A percentile compares a stretch with the other conserved stretches of the same genome.
Evolutionary conservation across 495 filamentous ascomycete genomes (phyloP).

Genomic region (Lasiosphaeria ovina): DNA sequence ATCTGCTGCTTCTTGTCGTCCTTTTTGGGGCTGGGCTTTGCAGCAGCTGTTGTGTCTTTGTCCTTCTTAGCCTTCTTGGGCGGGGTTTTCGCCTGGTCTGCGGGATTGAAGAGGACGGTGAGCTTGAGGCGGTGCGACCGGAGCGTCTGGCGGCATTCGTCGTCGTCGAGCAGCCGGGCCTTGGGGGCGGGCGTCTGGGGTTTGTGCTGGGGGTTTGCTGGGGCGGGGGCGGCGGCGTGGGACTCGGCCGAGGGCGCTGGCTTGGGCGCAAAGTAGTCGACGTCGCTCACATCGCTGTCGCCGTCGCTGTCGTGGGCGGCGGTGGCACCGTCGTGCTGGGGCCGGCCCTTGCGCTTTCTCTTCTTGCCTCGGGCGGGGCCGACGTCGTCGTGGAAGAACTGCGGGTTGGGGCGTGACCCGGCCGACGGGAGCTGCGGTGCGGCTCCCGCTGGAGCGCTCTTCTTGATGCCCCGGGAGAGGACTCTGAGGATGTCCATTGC

Average conservation of each 20-base stretch:
- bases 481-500: constrained; percentile 66
- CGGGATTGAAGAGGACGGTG: constrained; percentile 55
- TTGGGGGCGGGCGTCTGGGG: constrained; percentile 29
- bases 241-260: constrained; percentile 18
- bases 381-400: constrained; percentile 48
- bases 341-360: constrained; percentile 45
- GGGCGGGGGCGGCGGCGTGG: constrained; percentile 10
- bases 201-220: constrained; percentile 17
- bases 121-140: constrained; percentile 86
- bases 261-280: constrained; percentile 52
- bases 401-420: constrained; percentile 47
- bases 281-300: constrained; percentile 35
- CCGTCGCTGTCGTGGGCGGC: constrained; percentile 27
- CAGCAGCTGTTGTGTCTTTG: constrained; percentile 37
- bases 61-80: constrained; percentile 47
- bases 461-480: constrained; percentile 58
- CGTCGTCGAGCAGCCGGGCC: constrained; percentile 48
- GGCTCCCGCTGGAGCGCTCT: constrained; percentile 29
- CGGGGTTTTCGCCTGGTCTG: constrained; percentile 30
- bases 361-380: constrained; percentile 40
- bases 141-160: constrained; percentile 71
- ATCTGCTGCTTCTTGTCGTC: constrained; percentile 48
- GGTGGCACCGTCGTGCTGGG: constrained; percentile 18
- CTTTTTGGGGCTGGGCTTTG: constrained; percentile 27
- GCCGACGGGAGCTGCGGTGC: constrained; percentile 49